Base-by-base conservation (phyloP, 2,329 filamentous ascomycete species). In the Aspergillus pseudoglaucus region DNA sequence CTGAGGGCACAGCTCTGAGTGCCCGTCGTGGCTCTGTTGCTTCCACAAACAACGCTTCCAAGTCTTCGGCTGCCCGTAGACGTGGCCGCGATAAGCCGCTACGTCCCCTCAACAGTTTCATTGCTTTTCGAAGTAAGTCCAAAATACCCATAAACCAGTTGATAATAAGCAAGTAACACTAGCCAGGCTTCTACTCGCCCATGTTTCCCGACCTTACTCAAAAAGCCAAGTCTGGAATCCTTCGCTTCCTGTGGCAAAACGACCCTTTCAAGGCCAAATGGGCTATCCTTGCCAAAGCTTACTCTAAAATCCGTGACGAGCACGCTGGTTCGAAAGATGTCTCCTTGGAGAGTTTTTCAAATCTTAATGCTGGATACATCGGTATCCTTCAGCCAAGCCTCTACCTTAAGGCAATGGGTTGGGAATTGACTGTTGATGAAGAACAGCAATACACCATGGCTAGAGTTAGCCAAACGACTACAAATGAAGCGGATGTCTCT, bases 221-320 rank as follows among this genome's bases (percentile, higher is more conserved):
- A 64, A 80, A 79, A 65, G 66, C 68, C 37, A 75, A 76, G 46
- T 81, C 78, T 37, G 71, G 70, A 12, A 67, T 74, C 51, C 61
- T 81, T 50, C 73, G 68, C 18, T 59, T 62, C 25, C 65, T 80
- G 50, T 81, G 78, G 78, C 61, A 69, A 43, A 62, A 66, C 32
- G 77, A 81, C 53, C 68, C 66, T 42, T 74, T 73, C 65, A 72
- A 76, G 55, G 67, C 70, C 50, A 72, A 77, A 54, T 80, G 77
- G 76, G 68, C 68, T 42, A 64, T 81, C 50, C 61, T 80, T 48
- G 74, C 76, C 42, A 78, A 78, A 57, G 75, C 77, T 15, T 81
- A 78, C 68, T 80, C 77, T 27, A 69, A 72, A 50, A 67, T 79
- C 42, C 73, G 77, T 42, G 77, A 80, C 55, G 65, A 73, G 40